Evolutionary conservation across 169 alveolate species (phyloP).

Genomic region (Ichthyophthirius multifiliis): DNA sequence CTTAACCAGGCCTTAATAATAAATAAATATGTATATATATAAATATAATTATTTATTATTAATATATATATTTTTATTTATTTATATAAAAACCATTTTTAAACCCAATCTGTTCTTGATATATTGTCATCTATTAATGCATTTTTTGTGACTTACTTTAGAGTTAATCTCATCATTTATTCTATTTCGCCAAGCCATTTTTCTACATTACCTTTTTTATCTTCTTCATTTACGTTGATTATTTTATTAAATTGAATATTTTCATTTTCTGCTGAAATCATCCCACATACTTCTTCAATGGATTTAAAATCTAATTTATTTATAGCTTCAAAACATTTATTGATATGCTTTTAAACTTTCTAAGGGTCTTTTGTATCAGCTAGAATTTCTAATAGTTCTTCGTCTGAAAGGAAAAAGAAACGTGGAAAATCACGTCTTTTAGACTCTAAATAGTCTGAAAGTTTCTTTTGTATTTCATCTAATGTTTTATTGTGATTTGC

Average conservation of each 20-base stretch:
- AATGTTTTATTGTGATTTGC: constrained; percentile 54
- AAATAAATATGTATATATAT: too few species aligned
- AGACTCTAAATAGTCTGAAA: constrained; percentile 91
- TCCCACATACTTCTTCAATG: not conserved
- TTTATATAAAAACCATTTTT: too few species aligned
- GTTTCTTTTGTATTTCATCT: constrained; percentile 84
- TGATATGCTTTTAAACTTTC: constrained; percentile 90
- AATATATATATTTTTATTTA: too few species aligned
- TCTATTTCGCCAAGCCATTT: constrained; percentile 90
- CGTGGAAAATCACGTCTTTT: constrained; percentile 88
- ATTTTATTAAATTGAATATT: constrained; percentile 33
- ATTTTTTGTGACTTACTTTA: constrained; percentile 68
- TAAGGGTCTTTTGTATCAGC: constrained; percentile 93
- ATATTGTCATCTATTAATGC: constrained; percentile 35
- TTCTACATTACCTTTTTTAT: constrained; percentile 90
- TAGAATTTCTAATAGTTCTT: constrained; percentile 91
- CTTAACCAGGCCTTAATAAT: constrained; percentile 89
- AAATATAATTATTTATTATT: too few species aligned
- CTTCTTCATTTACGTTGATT: constrained; percentile 35
- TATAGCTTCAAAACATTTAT: constrained; percentile 93
- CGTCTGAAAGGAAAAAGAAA: constrained; percentile 92
- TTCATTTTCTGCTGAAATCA: constrained; percentile 53
- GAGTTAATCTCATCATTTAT: constrained; percentile 77
- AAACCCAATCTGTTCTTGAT: constrained; percentile 87
- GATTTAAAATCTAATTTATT: constrained; percentile 10